These are phyloP conservation scores for Beauveria brongniartii DNA, from an alignment of 2,329 filamentous ascomycete genomes.

Conservation along the genomic window DNA sequence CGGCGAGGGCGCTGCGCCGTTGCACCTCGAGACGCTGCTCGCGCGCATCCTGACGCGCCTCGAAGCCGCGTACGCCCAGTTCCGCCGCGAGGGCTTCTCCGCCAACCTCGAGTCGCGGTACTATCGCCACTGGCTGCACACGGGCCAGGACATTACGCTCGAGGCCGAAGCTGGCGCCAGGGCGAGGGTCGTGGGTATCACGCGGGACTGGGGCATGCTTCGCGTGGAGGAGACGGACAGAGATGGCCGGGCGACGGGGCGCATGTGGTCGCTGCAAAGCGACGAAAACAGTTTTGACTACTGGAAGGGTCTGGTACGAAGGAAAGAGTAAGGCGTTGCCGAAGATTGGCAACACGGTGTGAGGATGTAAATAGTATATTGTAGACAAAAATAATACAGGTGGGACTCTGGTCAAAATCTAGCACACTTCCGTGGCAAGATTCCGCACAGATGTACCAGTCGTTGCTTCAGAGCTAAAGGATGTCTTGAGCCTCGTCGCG, in stretches of 20 bases:
- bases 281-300: constrained; percentile 99
- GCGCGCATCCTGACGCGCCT: constrained; percentile 72
- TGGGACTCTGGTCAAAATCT: neutral
- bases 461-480: neutral
- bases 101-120: constrained; percentile 65
- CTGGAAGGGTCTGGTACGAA: constrained; percentile 76
- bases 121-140: constrained; percentile 81
- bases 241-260: constrained; percentile 67
- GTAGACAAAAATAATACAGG: constrained; percentile 9
- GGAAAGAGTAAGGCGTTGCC: constrained; percentile 53
- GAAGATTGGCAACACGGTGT: neutral
- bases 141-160: constrained; percentile 60
- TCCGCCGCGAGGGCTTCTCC: constrained; percentile 69
- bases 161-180: constrained; percentile 70
- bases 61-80: constrained; percentile 68
- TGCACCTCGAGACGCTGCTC: constrained; percentile 71
- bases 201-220: constrained; percentile 82
- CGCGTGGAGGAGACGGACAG: constrained; percentile 73
- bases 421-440: neutral
- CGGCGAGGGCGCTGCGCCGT: constrained; percentile 39
- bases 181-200: constrained; percentile 79
- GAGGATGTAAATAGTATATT: neutral
- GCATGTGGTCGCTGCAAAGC: constrained; percentile 77
- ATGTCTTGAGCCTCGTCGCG: neutral
- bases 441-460: neutral